These are phyloP conservation scores for Penicillium turbatum DNA, from an alignment of 495 filamentous ascomycete genomes.

Conservation along the genomic window DNA sequence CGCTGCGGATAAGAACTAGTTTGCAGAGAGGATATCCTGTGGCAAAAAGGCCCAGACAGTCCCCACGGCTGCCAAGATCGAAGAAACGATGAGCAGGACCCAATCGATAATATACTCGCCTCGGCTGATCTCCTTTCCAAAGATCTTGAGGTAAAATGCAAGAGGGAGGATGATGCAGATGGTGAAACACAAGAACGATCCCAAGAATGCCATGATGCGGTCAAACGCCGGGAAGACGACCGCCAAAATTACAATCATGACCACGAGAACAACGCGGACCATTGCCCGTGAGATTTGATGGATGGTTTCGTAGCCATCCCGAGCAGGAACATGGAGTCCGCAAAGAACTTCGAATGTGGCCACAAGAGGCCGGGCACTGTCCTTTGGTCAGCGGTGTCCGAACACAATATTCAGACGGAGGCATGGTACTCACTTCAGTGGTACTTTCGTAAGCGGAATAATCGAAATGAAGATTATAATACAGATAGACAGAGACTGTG, in stretches of 20 bases:
- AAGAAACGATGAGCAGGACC: constrained; percentile 64
- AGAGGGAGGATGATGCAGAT: constrained; percentile 90
- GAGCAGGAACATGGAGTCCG: constrained; percentile 51
- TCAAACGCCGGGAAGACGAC: constrained; percentile 88
- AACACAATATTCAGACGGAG: neutral
- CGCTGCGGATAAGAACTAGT: constrained; percentile 6
- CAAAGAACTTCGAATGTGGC: constrained; percentile 75
- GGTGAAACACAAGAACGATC: constrained; percentile 84
- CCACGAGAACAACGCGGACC: constrained; percentile 56
- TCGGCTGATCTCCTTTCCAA: constrained; percentile 67
- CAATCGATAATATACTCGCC: constrained; percentile 64
- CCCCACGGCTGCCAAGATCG: constrained; percentile 65
- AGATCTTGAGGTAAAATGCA: constrained; percentile 89
- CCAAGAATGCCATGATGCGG: constrained; percentile 90
- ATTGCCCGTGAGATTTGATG: constrained; percentile 53
- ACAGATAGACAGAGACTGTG: constrained; percentile 64
- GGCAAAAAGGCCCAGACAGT: constrained; percentile 89
- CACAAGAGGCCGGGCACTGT: constrained; percentile 75
- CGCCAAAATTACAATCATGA: constrained; percentile 61
- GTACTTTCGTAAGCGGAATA: constrained; percentile 92
- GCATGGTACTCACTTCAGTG: constrained; percentile 62
- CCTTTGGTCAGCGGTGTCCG: constrained; percentile 15
- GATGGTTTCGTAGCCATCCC: constrained; percentile 52
- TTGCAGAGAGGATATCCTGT: constrained; percentile 47
- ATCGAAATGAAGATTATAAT: constrained; percentile 84